These are phyloP conservation scores for Tolypocladium tropicale DNA, from an alignment of 2,329 filamentous ascomycete genomes.

Conservation along the genomic window DNA sequence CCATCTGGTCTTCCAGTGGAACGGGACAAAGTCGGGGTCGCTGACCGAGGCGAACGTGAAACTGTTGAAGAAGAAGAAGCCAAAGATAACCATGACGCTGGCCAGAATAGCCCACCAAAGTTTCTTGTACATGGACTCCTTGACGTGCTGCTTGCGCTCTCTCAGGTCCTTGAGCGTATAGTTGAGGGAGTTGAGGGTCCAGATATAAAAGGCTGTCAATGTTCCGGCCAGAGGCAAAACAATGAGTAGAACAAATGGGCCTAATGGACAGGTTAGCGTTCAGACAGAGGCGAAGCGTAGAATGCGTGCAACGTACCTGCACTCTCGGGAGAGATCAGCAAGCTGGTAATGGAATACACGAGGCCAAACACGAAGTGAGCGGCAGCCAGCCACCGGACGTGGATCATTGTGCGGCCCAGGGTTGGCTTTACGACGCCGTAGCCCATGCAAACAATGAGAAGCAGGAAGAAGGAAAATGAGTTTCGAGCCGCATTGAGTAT, in stretches of 20 bases:
- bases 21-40: constrained; percentile 84
- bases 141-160: constrained; percentile 86
- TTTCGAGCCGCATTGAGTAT: constrained; percentile 89
- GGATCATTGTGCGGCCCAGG: constrained; percentile 87
- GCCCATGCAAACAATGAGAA: constrained; percentile 98
- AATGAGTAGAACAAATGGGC: constrained; percentile 83
- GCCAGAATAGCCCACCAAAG: constrained; percentile 95
- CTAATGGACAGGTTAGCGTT: constrained; percentile 28
- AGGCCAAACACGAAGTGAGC: constrained; percentile 93
- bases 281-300: background rate
- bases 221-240: constrained; percentile 87
- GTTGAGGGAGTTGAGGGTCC: constrained; percentile 94
- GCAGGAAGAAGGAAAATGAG: constrained; percentile 95
- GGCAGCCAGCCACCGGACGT: constrained; percentile 80
- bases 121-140: constrained; percentile 94
- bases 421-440: constrained; percentile 96
- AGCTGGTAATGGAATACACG: constrained; percentile 81
- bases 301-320: constrained; percentile 42
- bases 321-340: constrained; percentile 80
- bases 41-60: constrained; percentile 82
- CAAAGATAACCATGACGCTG: constrained; percentile 92
- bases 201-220: constrained; percentile 93
- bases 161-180: constrained; percentile 92
- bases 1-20: constrained; percentile 96
- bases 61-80: constrained; percentile 97